Conservation (phyloP, 805 yeast species). For the Hyphopichia homilentoma region DNA sequence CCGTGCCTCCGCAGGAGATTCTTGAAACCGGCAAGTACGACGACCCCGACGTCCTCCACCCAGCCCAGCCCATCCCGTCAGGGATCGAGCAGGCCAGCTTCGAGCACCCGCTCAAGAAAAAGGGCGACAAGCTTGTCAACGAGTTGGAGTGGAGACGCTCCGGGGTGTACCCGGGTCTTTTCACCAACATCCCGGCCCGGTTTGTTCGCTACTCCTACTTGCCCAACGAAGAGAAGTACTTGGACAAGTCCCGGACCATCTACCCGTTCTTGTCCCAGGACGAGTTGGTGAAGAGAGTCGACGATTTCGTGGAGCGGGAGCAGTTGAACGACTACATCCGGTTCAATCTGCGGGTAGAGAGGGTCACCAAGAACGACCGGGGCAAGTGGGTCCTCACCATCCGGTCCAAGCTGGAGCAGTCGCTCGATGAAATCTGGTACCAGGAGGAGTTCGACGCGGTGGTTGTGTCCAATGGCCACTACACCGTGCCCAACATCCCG, state of each 20-base stretch:
- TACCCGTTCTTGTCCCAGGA: constrained; percentile 36
- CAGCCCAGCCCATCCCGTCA: constrained; percentile 10
- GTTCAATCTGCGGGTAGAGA: constrained; percentile 37
- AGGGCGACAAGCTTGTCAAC: constrained; percentile 6
- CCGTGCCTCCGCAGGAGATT: constrained; percentile 26
- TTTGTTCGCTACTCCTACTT: constrained; percentile 36
- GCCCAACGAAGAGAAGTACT: constrained; percentile 17
- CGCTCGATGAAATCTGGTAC: constrained; percentile 35
- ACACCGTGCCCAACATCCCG: constrained; percentile 60
- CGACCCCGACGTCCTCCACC: constrained; percentile 30
- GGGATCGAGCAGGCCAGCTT: constrained; percentile 15
- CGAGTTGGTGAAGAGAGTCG: constrained; percentile 26
- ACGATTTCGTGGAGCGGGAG: constrained; percentile 22
- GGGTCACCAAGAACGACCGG: constrained; percentile 21
- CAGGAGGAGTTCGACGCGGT: constrained; percentile 55
- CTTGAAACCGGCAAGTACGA: constrained; percentile 26
- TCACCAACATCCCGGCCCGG: constrained; percentile 39
- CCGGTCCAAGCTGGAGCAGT: constrained; percentile 7
- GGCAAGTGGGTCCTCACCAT: constrained; percentile 40
- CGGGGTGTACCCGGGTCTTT: constrained; percentile 35
- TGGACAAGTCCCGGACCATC: constrained; percentile 19
- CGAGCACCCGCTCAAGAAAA: constrained; percentile 11
- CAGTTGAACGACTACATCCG: constrained; percentile 29
- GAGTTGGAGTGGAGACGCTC: constrained; percentile 34
- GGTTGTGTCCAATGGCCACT: constrained; percentile 62